Evolutionary conservation across 371 early-diverging fungal genomes (phyloP), one percentile per base, ranked within the genome.

Genomic region (Mucor lusitanicus): DNA sequence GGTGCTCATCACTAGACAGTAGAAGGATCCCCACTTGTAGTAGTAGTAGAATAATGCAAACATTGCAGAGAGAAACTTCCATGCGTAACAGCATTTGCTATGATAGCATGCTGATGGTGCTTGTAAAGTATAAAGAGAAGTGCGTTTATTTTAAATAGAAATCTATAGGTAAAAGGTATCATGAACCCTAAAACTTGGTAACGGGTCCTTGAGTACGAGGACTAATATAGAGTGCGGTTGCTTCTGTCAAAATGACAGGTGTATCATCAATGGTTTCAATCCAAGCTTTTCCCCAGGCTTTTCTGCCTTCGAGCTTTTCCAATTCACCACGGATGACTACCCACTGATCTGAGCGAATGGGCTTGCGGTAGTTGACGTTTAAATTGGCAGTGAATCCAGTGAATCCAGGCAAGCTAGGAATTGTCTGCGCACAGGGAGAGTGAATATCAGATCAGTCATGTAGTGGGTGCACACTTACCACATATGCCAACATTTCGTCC

Each of bases 321-420:
- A 92, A 70, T 71, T 88, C 84, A 35, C 89, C 86, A 6, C 77
- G 80, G 59, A 91, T 71, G 42, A 89, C 86, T 3, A 92, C 84
- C 74, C 90, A 85, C 68, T 89, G 88, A 48, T 88, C 79, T 0
- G 91, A 90, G 42, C 77, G 76, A 63, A 88, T 90, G 3, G 93
- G 92, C 19, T 73, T 72, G 53, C 91, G 89, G 67, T 92, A 93
- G 69, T 90, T 85, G 42, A 93, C 73, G 62, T 89, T 88, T 56
- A 93, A 76, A 70, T 90, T 89, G 2, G 93, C 94, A 0, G 94
- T 93, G 64, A 92, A 86, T 9, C 90, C 94, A 25, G 88, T 77
- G 48, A 83, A 85, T 72, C 84, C 85, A 13, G 92, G 92, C 23
- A 90, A 69, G 56, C 74, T 76, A 9, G 86, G 86, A 9, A 87